Conservation (phyloP, 2,329 filamentous ascomycete species). For the Xylariaceae sp. region DNA sequence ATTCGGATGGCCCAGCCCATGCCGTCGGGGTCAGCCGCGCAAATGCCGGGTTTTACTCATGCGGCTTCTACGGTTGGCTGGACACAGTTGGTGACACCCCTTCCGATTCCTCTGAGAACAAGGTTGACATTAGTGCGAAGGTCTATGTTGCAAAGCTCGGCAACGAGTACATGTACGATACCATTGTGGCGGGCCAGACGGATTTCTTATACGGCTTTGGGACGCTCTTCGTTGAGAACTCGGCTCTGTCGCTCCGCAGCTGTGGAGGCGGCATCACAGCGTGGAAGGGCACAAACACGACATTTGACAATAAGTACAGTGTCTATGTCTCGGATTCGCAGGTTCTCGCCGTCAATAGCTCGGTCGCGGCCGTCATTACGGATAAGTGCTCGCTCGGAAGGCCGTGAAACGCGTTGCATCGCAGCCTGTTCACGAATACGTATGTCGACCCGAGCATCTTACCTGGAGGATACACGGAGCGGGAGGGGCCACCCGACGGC, state of each 20-base stretch:
- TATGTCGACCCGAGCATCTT: slow-evolving; percentile 53
- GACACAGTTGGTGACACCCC: slow-evolving; percentile 50
- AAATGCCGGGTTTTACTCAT: slow-evolving; percentile 64
- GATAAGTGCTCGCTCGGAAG: slow-evolving; percentile 55
- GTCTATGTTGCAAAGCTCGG: slow-evolving; percentile 63
- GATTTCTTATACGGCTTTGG: slow-evolving; percentile 68
- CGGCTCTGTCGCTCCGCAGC: slow-evolving; percentile 50
- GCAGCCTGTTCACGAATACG: slow-evolving; percentile 52
- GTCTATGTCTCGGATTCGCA: slow-evolving; percentile 57
- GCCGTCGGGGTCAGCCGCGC: slow-evolving; percentile 59
- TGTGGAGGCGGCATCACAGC: slow-evolving; percentile 66
- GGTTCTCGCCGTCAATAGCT: slow-evolving; percentile 52
- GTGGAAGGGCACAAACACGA: slow-evolving; percentile 64
- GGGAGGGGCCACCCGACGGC: slow-evolving; percentile 34
- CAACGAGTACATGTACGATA: slow-evolving; percentile 60
- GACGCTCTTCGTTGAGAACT: slow-evolving; percentile 56
- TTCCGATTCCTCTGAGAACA: not conserved
- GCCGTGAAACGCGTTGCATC: slow-evolving; percentile 58
- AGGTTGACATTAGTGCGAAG: slow-evolving; percentile 27
- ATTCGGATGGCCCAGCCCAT: slow-evolving; percentile 52
- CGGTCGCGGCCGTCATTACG: slow-evolving; percentile 34
- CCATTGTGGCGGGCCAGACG: slow-evolving; percentile 59
- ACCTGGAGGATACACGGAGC: slow-evolving; percentile 52
- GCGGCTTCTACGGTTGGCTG: slow-evolving; percentile 63
- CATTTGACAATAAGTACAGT: slow-evolving; percentile 62